phyloP scores from a whole-genome alignment of 2,329 filamentous ascomycete genomes.

The Talaromyces sp. region DNA sequence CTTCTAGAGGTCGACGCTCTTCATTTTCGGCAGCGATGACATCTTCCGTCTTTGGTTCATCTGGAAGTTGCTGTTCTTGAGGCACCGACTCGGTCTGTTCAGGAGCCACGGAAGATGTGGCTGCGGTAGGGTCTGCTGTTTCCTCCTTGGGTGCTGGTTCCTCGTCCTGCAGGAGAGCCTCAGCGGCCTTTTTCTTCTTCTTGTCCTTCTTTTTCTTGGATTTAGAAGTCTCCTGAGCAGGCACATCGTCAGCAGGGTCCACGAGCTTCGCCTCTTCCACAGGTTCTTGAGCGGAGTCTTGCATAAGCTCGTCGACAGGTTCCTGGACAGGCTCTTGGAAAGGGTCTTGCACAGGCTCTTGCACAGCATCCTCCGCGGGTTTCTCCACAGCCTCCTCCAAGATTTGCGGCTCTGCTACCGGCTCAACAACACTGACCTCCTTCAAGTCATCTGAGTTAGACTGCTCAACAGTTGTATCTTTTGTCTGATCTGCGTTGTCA shows the following conservation, averaged over 20 bases:
- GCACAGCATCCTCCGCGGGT: background rate
- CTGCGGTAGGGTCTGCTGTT: background rate
- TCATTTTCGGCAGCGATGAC: background rate
- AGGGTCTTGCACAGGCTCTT: background rate
- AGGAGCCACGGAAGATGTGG: background rate
- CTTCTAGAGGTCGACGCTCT: background rate
- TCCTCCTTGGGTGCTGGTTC: background rate
- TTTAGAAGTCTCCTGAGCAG: conserved; percentile 13
- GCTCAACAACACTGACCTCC: background rate
- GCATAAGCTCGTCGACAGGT: conserved; percentile 30
- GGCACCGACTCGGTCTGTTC: background rate
- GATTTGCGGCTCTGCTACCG: background rate
- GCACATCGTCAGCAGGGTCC: background rate
- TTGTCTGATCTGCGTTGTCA: background rate
- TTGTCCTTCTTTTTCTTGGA: conserved; percentile 33
- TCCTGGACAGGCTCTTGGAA: conserved; percentile 15
- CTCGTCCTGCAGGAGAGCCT: conserved; percentile 13
- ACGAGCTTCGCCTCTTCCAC: background rate
- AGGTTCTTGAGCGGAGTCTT: background rate
- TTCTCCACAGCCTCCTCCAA: background rate
- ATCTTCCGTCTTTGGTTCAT: background rate
- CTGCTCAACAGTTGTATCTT: background rate
- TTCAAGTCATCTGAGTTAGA: background rate
- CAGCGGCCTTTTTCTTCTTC: conserved; percentile 18
- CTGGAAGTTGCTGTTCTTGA: background rate